phyloP scores from a whole-genome alignment of 805 yeast genomes.

The Lachancea kluyveri region DNA sequence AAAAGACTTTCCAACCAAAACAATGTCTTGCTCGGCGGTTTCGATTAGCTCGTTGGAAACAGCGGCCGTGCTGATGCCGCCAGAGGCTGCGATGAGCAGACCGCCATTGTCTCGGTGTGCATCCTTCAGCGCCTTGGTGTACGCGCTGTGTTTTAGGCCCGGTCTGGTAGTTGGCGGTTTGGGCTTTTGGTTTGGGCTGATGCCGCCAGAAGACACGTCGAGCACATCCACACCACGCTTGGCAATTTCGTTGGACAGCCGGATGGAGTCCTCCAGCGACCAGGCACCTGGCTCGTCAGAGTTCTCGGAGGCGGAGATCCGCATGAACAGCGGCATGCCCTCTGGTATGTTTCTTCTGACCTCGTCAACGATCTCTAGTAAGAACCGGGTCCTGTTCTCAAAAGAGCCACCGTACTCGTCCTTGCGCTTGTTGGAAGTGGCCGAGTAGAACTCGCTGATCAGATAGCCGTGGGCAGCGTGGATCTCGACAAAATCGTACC shows the following conservation, averaged over 20 bases:
- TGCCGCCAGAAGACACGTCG: slow-evolving; percentile 53
- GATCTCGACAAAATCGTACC: slow-evolving; percentile 55
- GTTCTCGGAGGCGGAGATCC: slow-evolving; percentile 43
- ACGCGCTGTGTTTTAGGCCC: slow-evolving; percentile 2
- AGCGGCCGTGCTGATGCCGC: slow-evolving; percentile 33
- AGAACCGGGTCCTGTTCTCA: slow-evolving; percentile 49
- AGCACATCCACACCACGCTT: slow-evolving; percentile 44
- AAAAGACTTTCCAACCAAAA: slow-evolving; percentile 41
- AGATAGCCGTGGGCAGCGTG: slow-evolving; percentile 63
- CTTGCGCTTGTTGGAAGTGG: slow-evolving; percentile 43
- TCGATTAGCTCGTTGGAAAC: slow-evolving; percentile 37
- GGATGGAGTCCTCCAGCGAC: slow-evolving; percentile 40
- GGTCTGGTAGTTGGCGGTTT: slow-evolving; percentile 1
- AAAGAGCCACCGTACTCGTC: slow-evolving; percentile 61
- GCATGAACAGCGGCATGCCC: slow-evolving; percentile 41
- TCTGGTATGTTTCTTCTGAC: slow-evolving; percentile 35
- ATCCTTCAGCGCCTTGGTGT: slow-evolving; percentile 5
- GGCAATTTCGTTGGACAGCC: slow-evolving; percentile 34
- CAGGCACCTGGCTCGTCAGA: slow-evolving; percentile 33
- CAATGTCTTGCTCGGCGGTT: slow-evolving; percentile 41
- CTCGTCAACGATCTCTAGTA: slow-evolving; percentile 44
- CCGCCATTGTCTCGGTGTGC: slow-evolving; percentile 5
- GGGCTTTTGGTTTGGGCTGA: slow-evolving; percentile 16
- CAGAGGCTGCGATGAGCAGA: slow-evolving; percentile 42
- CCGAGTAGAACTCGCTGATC: slow-evolving; percentile 41